phyloP scores from a whole-genome alignment of 2,329 filamentous ascomycete species.

The Periconia sp. region DNA sequence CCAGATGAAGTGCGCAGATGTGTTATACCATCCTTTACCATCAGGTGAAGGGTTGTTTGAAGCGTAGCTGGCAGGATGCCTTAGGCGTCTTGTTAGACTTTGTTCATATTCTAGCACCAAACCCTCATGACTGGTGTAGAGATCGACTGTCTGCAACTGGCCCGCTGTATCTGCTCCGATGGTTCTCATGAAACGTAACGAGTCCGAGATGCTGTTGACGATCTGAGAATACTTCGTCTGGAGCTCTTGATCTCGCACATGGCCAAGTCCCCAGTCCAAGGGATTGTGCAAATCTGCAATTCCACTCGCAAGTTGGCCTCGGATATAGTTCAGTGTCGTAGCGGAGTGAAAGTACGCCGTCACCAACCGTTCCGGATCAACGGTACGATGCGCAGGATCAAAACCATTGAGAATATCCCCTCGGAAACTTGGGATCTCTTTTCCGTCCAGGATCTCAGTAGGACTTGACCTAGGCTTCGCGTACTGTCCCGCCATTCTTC shows the following conservation, averaged over 20 bases:
- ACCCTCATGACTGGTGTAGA: slow-evolving; percentile 95
- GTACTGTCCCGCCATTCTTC: slow-evolving; percentile 95
- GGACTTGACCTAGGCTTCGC: slow-evolving; percentile 92
- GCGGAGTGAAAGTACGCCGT: slow-evolving; percentile 95
- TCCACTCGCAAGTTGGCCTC: slow-evolving; percentile 79
- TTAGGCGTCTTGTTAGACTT: slow-evolving; percentile 75
- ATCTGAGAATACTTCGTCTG: slow-evolving; percentile 85
- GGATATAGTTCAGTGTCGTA: slow-evolving; percentile 90
- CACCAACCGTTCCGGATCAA: slow-evolving; percentile 83
- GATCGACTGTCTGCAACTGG: slow-evolving; percentile 85
- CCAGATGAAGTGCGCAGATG: slow-evolving; percentile 96
- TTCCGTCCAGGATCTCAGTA: slow-evolving; percentile 77
- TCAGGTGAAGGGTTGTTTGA: slow-evolving; percentile 30
- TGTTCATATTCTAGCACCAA: slow-evolving; percentile 94
- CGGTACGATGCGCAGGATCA: slow-evolving; percentile 69
- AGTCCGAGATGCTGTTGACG: slow-evolving; percentile 84
- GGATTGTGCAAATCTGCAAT: slow-evolving; percentile 93
- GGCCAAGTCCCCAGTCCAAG: slow-evolving; percentile 91
- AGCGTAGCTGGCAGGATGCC: slow-evolving; percentile 58
- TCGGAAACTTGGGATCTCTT: slow-evolving; percentile 83
- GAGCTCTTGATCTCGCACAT: slow-evolving; percentile 80
- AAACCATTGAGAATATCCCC: slow-evolving; percentile 96
- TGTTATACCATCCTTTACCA: slow-evolving; percentile 80
- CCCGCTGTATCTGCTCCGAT: slow-evolving; percentile 85
- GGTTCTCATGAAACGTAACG: slow-evolving; percentile 89